These are phyloP conservation scores for Cladophialophora carrionii DNA, from an alignment of 2,329 filamentous ascomycete genomes.

Conservation along the genomic window DNA sequence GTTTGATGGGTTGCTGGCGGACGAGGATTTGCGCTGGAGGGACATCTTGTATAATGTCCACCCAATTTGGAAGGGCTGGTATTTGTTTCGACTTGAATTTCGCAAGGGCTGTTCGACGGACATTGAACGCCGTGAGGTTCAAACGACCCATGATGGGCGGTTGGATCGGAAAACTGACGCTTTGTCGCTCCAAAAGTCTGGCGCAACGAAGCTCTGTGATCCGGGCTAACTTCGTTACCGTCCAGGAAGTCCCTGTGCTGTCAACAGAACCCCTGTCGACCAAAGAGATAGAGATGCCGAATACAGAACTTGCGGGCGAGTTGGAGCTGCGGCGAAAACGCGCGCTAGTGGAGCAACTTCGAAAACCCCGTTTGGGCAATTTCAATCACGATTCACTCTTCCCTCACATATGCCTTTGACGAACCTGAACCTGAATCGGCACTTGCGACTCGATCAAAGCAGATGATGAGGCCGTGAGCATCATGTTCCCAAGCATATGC, in stretches of 20 bases:
- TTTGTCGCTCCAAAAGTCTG: background rate
- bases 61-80: conserved; percentile 55
- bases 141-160: conserved; percentile 49
- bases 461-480: conserved; percentile 20
- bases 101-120: conserved; percentile 49
- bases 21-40: conserved; percentile 64
- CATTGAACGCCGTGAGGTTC: conserved; percentile 52
- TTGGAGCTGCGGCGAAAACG: conserved; percentile 27
- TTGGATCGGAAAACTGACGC: background rate
- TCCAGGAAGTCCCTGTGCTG: background rate
- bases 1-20: conserved; percentile 58
- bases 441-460: conserved; percentile 1
- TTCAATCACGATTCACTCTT: conserved; percentile 11
- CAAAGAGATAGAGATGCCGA: background rate
- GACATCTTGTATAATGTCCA: conserved; percentile 58
- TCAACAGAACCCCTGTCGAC: background rate
- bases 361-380: conserved; percentile 9
- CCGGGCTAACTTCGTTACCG: background rate
- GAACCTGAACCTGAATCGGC: background rate
- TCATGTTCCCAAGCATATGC: conserved; percentile 32
- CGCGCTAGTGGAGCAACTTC: conserved; percentile 21
- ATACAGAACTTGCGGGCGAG: background rate
- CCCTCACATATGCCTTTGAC: conserved; percentile 1
- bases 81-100: conserved; percentile 46
- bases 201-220: background rate